phyloP scores from a whole-genome alignment of 768 basidiomycete genomes.

The Pseudohyphozyma bogoriensis region DNA sequence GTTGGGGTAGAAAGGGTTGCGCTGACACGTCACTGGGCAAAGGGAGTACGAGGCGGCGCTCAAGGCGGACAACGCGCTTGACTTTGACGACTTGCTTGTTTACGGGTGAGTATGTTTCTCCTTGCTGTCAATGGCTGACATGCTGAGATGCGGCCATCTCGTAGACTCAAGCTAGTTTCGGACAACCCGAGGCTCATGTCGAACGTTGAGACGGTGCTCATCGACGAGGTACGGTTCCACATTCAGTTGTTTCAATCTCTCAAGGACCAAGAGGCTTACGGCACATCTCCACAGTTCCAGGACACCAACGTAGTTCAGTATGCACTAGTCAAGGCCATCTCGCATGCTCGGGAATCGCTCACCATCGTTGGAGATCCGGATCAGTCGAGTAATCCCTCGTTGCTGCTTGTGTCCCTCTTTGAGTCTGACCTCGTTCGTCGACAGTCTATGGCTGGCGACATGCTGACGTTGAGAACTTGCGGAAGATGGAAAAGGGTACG shows the following conservation, averaged over 20 bases:
- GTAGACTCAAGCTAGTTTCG: constrained; percentile 40
- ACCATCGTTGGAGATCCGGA: constrained; percentile 86
- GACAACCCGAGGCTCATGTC: constrained; percentile 45
- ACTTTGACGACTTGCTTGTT: constrained; percentile 77
- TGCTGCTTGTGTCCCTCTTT: background rate
- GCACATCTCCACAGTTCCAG: constrained; percentile 62
- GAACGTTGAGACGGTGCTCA: constrained; percentile 54
- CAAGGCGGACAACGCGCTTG: constrained; percentile 56
- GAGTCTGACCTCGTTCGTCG: background rate
- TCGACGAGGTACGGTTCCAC: constrained; percentile 18
- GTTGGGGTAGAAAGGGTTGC: background rate
- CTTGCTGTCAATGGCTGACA: background rate
- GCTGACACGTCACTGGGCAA: constrained; percentile 41
- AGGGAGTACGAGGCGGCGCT: constrained; percentile 57
- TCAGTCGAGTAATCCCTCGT: constrained; percentile 54
- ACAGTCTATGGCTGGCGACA: constrained; percentile 75
- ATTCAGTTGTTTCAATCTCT: too few species aligned
- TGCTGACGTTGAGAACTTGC: constrained; percentile 57
- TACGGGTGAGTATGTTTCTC: constrained; percentile 54
- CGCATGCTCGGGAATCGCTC: constrained; percentile 47
- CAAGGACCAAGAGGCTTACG: too few species aligned
- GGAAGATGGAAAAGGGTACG: constrained; percentile 56
- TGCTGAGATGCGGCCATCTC: background rate
- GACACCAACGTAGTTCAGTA: constrained; percentile 79
- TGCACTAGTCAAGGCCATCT: constrained; percentile 62